Base-by-base conservation (phyloP, 202 grass and related monocot genomes). In the Zoysia matrella region DNA sequence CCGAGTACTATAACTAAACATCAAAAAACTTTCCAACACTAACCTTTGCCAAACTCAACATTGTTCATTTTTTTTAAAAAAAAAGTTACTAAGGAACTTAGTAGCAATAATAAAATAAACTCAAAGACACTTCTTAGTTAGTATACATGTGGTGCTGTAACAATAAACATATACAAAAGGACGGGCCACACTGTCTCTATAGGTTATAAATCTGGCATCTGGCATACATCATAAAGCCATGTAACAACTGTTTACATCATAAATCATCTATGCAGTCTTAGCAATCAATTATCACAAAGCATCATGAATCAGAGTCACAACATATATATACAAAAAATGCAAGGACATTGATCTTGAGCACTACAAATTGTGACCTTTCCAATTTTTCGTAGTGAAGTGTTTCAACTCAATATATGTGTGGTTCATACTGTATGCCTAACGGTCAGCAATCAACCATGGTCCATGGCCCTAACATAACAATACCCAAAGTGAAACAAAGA, bases 41-140 rank as follows among this genome's bases (percentile, higher is more conserved):
- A 69, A 51, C 15, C 12, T 43, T 57, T 51, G 42, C n/a, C 11
- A 53, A 52, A 71, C n/a, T 48, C 1, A 18, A 47, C 60, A 22
- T 7, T 53, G 9, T 76, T 52, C 13, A 14, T 8, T 9, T 47
- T 76, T 41, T 8, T 76, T 72, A 57, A 60, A 22, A 77, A 13
- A 9, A 44, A 4, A n/a, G 41, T 65, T 75, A 73, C 65, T 54
- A 54, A 48, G 64, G 4, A 46, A 10, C 10, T 56, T 82, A 51
- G 41, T 82, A 60, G n/a, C n/a, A 47, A 5, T 30, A 61, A 52
- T 39, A 68, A 4, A 60, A 52, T 65, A 47, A 60, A 11, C 39
- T 46, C 47, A 54, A 72, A 72, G 7, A 5, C 15, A 66, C 7
- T 83, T 83, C 4, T 67, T 57, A 85, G 18, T 65, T 64, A 11